These are phyloP conservation scores for Neopestalotiopsis clavispora DNA, from an alignment of 2,329 filamentous ascomycete species.

Conservation along the genomic window DNA sequence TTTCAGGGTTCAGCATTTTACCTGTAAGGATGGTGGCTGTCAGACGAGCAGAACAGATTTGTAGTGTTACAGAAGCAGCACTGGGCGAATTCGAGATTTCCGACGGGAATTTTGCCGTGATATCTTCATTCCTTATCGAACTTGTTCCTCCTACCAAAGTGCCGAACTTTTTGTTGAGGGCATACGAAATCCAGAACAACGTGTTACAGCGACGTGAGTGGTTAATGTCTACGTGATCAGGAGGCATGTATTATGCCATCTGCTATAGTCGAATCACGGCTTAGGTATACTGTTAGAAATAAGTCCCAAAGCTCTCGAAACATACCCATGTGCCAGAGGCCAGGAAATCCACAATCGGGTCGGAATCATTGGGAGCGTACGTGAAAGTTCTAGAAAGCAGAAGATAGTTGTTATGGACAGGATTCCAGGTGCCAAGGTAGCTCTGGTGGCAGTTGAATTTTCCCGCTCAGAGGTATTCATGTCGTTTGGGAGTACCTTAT, in stretches of 20 bases:
- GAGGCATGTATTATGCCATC: constrained; percentile 2
- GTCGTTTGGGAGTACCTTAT: no score
- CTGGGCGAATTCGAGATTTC: not conserved
- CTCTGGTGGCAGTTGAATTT: no score
- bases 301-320: no score
- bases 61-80: not conserved
- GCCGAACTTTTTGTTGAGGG: not conserved
- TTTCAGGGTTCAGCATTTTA: not conserved
- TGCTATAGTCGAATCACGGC: no score
- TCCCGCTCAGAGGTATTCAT: no score
- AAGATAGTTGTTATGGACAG: no score
- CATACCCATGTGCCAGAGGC: no score
- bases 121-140: constrained; percentile 3
- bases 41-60: not conserved
- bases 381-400: no score
- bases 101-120: not conserved
- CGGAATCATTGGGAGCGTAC: no score
- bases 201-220: not conserved
- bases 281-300: no score
- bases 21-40: not conserved
- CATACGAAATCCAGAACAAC: not conserved
- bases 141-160: not conserved
- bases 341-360: no score
- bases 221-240: not conserved
- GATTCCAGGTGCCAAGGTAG: not conserved